phyloP scores from a whole-genome alignment of 2,329 filamentous ascomycete genomes.

The Rhexocercosporidium sp. region DNA sequence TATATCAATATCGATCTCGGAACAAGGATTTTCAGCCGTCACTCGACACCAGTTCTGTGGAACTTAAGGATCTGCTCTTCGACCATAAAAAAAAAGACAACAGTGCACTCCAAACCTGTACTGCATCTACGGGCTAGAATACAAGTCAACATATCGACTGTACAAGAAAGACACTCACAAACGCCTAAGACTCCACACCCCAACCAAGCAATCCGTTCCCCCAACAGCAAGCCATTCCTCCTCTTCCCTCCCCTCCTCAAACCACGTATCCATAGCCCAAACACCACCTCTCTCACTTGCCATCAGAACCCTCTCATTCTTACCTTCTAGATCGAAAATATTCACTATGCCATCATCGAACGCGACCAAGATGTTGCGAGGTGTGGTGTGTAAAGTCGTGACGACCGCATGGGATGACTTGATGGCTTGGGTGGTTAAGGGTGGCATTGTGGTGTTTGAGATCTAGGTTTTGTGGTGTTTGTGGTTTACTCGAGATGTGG shows the following conservation, averaged over 20 bases:
- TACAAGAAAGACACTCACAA: neutral
- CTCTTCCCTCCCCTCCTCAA: neutral
- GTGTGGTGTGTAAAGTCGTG: neutral
- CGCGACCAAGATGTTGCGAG: constrained; percentile 5
- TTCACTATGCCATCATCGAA: constrained; percentile 8
- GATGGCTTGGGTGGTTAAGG: neutral
- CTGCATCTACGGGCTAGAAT: too few relatives aligned
- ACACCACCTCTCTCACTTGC: constrained; percentile 2
- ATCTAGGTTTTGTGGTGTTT: too few relatives aligned
- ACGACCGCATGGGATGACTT: neutral
- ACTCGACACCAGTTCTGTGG: too few relatives aligned
- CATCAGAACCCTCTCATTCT: neutral
- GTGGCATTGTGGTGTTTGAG: neutral
- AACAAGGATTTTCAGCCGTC: too few relatives aligned
- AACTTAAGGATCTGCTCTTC: too few relatives aligned
- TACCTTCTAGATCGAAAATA: constrained; percentile 1
- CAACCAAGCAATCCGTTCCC: constrained; percentile 1
- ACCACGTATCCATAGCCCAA: constrained; percentile 15
- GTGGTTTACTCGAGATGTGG: too few relatives aligned
- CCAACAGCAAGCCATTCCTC: constrained; percentile 8
- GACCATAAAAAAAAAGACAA: too few relatives aligned
- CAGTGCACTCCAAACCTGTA: too few relatives aligned
- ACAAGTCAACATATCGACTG: too few relatives aligned
- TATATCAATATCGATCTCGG: too few relatives aligned
- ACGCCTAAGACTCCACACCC: constrained; percentile 2